phyloP scores from a whole-genome alignment of 2,329 filamentous ascomycete genomes.

The Exophiala phaeomuriformis region DNA sequence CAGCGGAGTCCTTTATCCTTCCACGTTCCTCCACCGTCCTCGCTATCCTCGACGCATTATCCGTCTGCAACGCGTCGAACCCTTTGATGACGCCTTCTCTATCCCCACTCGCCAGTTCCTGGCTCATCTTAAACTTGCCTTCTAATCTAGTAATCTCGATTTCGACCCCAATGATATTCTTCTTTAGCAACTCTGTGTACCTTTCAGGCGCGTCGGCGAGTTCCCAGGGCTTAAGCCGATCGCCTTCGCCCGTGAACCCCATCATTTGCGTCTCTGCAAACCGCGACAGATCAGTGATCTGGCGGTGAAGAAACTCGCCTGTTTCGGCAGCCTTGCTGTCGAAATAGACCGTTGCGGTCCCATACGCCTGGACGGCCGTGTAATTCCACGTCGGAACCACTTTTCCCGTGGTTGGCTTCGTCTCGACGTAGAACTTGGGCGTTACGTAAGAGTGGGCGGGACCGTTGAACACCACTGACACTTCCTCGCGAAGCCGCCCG shows the following conservation, averaged over 20 bases:
- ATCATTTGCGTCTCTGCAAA: conserved; percentile 51
- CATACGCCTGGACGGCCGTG: conserved; percentile 57
- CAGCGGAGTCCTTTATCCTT: conserved; percentile 9
- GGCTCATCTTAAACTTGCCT: conserved; percentile 62
- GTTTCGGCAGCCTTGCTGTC: conserved; percentile 45
- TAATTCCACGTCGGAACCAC: conserved; percentile 69
- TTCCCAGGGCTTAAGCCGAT: conserved; percentile 45
- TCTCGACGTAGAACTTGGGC: conserved; percentile 60
- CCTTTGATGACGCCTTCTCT: conserved; percentile 51
- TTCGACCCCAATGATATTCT: conserved; percentile 55
- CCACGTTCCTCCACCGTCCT: conserved; percentile 32
- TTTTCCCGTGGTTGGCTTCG: conserved; percentile 57
- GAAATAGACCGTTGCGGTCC: conserved; percentile 48
- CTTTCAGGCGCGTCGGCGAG: conserved; percentile 50
- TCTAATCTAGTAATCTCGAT: conserved; percentile 49
- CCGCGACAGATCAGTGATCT: conserved; percentile 48
- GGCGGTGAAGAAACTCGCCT: conserved; percentile 42
- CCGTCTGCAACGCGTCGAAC: conserved; percentile 42
- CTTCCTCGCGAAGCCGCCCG: conserved; percentile 42
- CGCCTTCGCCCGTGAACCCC: conserved; percentile 34
- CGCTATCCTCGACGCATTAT: conserved; percentile 31
- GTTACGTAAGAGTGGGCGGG: conserved; percentile 58
- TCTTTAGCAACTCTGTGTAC: conserved; percentile 53
- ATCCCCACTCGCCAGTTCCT: conserved; percentile 51
- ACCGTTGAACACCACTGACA: conserved; percentile 56